A percentile compares a stretch with the other conserved stretches of the same genome.
phyloP scores from a whole-genome alignment of 2,329 filamentous ascomycete genomes.

The Berkeleyomyces basicola region DNA sequence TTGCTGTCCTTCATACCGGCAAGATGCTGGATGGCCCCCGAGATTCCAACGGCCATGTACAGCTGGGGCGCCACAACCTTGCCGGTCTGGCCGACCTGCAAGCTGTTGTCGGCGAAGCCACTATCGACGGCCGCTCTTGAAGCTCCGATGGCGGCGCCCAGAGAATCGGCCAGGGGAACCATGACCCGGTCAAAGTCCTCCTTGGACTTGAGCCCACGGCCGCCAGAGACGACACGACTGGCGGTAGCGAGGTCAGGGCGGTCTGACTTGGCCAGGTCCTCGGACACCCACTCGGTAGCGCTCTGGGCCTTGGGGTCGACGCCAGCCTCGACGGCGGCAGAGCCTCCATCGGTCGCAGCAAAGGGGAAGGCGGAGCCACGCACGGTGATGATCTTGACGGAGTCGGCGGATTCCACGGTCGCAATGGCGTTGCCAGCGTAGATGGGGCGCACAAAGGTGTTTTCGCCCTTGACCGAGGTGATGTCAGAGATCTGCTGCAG shows the following conservation, averaged over 20 bases:
- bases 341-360: constrained; percentile 52
- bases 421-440: constrained; percentile 96
- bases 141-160: constrained; percentile 91
- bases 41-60: constrained; percentile 91
- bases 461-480: constrained; percentile 69
- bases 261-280: constrained; percentile 84
- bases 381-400: constrained; percentile 78
- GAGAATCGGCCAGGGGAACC: constrained; percentile 74
- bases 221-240: constrained; percentile 76
- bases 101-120: constrained; percentile 93
- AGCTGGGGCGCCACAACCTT: constrained; percentile 96
- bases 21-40: constrained; percentile 92
- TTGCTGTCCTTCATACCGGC: constrained; percentile 99
- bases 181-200: constrained; percentile 92
- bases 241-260: constrained; percentile 88
- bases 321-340: constrained; percentile 63
- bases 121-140: constrained; percentile 91
- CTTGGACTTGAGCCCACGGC: constrained; percentile 90
- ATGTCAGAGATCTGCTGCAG: constrained; percentile 90
- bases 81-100: constrained; percentile 95
- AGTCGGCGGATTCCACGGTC: constrained; percentile 79
- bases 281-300: constrained; percentile 76
- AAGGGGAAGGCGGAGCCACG: constrained; percentile 82
- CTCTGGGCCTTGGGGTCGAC: constrained; percentile 63
- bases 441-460: constrained; percentile 90